Evolutionary conservation across 2,329 filamentous ascomycete genomes (phyloP), one percentile per base, ranked within the genome.

Genomic region (Trichophaea hybrida): DNA sequence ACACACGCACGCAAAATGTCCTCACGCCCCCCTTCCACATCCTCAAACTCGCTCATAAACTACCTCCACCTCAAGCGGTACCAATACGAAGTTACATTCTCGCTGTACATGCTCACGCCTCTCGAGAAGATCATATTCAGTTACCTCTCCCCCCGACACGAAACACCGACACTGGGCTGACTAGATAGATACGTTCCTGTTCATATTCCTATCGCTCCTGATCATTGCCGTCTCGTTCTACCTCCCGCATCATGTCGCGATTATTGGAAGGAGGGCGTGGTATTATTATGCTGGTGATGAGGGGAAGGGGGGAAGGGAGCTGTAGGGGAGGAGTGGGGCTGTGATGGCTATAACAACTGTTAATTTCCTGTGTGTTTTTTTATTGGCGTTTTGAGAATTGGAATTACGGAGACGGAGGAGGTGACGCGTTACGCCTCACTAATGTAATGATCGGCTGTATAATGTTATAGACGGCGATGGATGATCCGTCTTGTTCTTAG

Each of bases 111-210:
- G 86, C 85, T 96, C 69, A 96, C 90, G 40, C 86, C 89, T 1
- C 89, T 86, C 56, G 93, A 98, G 77, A 95, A 95, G 73, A 91
- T 95, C 74, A 84, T 95, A 69, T 94, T 97, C 75, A 97, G 93
- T 97, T 80, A 60, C 88, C 74, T 55, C 54, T n/a, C 46, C 35
- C 35, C 34, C 4, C 4, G n/a, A 17, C 33, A n/a, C n/a, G n/a
- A n/a, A n/a, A n/a, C n/a, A 17, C 35, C 37, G 5, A 17, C 34
- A 40, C 17, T 2, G 44, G 10, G 44, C 8, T 49, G 44, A n/a
- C 7, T 12, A 24, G 8, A 8, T 35, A 69, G 67, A 69, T 55
- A 65, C 64, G 13, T 79, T 96, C 69, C 80, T 96, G 71, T 93
- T 98, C 77, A 84, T 95, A 69, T 84, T 95, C 71, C 78, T 88